Evolutionary conservation across 768 basidiomycete species (phyloP).

Genomic region (Rhodotorula graminis): DNA sequence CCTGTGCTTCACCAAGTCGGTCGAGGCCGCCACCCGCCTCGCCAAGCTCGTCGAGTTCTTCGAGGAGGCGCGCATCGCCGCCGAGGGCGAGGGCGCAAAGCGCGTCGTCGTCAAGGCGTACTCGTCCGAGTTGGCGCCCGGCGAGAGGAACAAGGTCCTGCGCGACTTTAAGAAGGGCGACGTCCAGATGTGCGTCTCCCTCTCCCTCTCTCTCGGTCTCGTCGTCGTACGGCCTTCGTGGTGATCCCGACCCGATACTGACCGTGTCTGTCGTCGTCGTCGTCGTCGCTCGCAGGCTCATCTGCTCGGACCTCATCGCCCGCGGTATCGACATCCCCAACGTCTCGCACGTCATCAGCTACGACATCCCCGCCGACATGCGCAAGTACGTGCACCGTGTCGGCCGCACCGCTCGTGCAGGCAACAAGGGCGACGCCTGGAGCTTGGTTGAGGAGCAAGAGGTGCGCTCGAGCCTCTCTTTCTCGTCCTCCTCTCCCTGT

Average conservation of each 20-base stretch:
- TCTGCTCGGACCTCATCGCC: slow-evolving; percentile 95
- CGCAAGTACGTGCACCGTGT: slow-evolving; percentile 97
- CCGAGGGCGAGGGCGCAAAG: slow-evolving; percentile 9
- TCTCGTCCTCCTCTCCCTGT: background rate
- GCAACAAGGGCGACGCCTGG: slow-evolving; percentile 83
- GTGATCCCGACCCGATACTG: no score
- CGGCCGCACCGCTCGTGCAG: slow-evolving; percentile 91
- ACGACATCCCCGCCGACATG: slow-evolving; percentile 95
- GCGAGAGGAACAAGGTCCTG: slow-evolving; percentile 70
- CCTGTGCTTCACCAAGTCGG: slow-evolving; percentile 93
- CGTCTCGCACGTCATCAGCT: slow-evolving; percentile 87
- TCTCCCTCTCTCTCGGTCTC: background rate
- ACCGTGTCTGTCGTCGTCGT: background rate
- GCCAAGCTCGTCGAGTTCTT: slow-evolving; percentile 77
- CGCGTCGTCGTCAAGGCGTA: slow-evolving; percentile 61
- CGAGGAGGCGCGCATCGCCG: slow-evolving; percentile 50
- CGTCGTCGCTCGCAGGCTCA: slow-evolving; percentile 55
- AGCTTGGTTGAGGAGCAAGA: slow-evolving; percentile 82
- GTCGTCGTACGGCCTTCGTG: no score
- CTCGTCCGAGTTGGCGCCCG: slow-evolving; percentile 72
- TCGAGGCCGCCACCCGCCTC: slow-evolving; percentile 79
- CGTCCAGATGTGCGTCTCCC: slow-evolving; percentile 66
- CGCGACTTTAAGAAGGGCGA: slow-evolving; percentile 74
- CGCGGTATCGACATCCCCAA: slow-evolving; percentile 92
- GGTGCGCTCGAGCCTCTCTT: slow-evolving; percentile 49